A percentile compares a stretch with the other conserved stretches of the same genome.
phyloP scores from a whole-genome alignment of 352 stramenopile species.

The Phytophthora kernoviae region DNA sequence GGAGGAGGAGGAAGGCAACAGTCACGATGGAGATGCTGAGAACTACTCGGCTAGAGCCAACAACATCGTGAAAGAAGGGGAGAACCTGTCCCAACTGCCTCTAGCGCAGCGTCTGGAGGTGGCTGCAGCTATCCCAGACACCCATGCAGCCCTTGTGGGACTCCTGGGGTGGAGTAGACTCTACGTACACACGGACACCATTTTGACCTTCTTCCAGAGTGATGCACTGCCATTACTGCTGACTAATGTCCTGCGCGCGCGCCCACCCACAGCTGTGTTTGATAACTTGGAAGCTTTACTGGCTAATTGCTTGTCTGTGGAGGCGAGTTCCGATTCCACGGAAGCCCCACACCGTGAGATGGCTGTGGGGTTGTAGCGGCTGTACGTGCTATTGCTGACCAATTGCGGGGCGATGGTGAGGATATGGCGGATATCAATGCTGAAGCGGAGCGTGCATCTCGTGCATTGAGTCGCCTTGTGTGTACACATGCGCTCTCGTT shows the following conservation, averaged over 20 bases:
- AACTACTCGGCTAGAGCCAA: neutral
- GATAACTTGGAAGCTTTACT: constrained; percentile 65
- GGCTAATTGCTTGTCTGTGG: constrained; percentile 61
- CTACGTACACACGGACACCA: constrained; percentile 65
- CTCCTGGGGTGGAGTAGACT: constrained; percentile 77
- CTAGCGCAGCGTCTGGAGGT: constrained; percentile 66
- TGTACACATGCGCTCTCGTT: constrained; percentile 52
- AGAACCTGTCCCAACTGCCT: constrained; percentile 51
- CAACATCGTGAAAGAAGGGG: constrained; percentile 5
- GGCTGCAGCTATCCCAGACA: constrained; percentile 64
- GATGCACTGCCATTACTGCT: constrained; percentile 66
- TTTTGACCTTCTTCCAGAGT: constrained; percentile 75
- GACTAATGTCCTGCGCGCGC: constrained; percentile 58
- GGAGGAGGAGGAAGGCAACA: neutral
- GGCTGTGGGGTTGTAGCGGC: constrained; percentile 47
- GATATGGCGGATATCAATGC: constrained; percentile 35
- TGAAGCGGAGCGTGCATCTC: constrained; percentile 35
- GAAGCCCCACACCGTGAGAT: constrained; percentile 40
- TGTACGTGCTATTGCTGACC: constrained; percentile 34
- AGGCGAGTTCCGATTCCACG: constrained; percentile 33
- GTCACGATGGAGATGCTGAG: neutral
- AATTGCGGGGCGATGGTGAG: constrained; percentile 22
- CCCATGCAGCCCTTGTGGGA: constrained; percentile 74
- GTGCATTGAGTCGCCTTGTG: constrained; percentile 60
- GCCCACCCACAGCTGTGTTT: constrained; percentile 38